These are phyloP conservation scores for Colletotrichum liriopes DNA, from an alignment of 2,329 filamentous ascomycete genomes.

Conservation along the genomic window DNA sequence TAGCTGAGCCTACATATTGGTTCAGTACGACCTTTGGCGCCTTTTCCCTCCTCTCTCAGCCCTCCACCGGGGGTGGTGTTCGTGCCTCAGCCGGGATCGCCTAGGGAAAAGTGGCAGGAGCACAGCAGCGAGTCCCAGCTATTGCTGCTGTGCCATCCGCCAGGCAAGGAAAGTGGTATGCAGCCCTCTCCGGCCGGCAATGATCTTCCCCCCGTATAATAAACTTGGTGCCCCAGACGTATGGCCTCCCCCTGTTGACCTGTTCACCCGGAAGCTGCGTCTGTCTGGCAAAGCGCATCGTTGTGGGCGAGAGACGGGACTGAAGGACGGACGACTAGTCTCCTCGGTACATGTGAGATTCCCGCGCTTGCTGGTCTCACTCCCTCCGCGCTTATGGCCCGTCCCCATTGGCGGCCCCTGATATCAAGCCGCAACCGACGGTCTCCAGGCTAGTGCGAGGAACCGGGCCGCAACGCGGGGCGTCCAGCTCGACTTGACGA, in stretches of 20 bases:
- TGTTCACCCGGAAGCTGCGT: neutral
- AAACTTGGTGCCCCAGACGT: neutral
- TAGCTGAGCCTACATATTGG: neutral
- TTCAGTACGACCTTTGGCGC: neutral
- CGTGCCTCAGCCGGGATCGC: neutral
- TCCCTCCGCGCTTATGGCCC: neutral
- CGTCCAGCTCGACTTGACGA: neutral
- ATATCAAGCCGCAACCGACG: too few relatives aligned
- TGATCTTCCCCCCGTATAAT: neutral
- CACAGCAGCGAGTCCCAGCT: neutral
- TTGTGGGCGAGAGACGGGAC: neutral
- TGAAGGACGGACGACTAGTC: neutral
- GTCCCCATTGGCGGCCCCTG: neutral
- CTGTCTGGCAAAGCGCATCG: neutral
- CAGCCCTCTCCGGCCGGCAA: neutral
- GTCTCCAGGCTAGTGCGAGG: neutral
- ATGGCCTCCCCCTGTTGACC: neutral
- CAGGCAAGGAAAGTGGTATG: neutral
- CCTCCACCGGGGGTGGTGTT: neutral
- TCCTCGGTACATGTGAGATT: neutral
- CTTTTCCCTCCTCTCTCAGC: neutral
- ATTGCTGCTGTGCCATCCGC: neutral
- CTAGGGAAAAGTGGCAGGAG: neutral
- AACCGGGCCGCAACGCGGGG: neutral
- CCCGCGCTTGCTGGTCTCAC: neutral